phyloP scores from a whole-genome alignment of 1,284 basidiomycete species.

The Puccinia brachypodii region DNA sequence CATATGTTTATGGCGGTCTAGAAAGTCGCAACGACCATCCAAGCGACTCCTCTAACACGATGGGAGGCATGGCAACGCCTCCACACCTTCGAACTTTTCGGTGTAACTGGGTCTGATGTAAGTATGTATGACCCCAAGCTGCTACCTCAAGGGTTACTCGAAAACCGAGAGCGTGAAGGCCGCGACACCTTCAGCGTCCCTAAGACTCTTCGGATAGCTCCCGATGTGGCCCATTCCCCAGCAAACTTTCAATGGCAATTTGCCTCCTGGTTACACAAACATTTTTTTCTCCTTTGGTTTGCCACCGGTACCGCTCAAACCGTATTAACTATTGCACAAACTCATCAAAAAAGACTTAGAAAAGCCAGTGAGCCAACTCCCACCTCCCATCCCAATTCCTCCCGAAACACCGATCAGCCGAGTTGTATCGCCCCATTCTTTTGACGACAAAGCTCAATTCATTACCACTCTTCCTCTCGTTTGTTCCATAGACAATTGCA shows the following conservation, averaged over 20 bases:
- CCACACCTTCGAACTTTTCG: conserved; percentile 1
- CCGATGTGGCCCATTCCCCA: neutral
- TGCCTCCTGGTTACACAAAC: neutral
- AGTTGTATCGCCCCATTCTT: neutral
- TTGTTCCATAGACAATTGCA: neutral
- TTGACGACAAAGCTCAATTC: neutral
- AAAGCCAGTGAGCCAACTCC: neutral
- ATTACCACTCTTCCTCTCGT: neutral
- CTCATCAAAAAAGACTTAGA: neutral
- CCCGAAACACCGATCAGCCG: neutral
- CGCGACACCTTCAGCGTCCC: neutral
- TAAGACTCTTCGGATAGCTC: neutral
- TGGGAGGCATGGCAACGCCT: conserved; percentile 22
- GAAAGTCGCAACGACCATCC: neutral
- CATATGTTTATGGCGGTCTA: neutral
- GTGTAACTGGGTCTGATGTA: neutral
- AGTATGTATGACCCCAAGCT: conserved; percentile 12
- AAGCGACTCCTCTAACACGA: neutral
- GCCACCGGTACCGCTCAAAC: neutral
- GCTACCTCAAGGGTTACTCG: neutral
- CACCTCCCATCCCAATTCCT: neutral
- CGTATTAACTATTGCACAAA: neutral
- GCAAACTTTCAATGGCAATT: neutral
- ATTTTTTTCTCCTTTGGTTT: neutral
- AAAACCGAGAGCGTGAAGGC: neutral